These are phyloP conservation scores for Lentinula novae-zelandiae DNA, from an alignment of 1,284 basidiomycete species.

Conservation along the genomic window DNA sequence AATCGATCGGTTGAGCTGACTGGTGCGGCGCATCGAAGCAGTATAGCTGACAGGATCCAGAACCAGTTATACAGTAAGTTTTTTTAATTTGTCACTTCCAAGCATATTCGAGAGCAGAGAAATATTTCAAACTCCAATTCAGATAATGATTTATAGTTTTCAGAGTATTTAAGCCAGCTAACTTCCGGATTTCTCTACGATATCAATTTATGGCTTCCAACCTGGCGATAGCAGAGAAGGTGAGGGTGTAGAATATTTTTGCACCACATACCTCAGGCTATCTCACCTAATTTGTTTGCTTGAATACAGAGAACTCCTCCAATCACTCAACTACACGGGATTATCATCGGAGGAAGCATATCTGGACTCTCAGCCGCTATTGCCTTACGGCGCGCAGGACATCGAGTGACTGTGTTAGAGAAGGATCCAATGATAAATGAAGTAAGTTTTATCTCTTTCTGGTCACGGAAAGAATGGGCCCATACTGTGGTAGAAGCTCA, in stretches of 20 bases:
- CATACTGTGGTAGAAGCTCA: conserved; percentile 12
- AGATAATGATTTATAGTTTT: no score
- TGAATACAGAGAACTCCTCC: background rate
- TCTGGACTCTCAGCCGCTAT: conserved; percentile 53
- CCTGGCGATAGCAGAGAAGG: background rate
- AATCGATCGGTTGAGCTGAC: no score
- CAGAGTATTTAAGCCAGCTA: no score
- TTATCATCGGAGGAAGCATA: conserved; percentile 49
- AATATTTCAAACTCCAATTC: no score
- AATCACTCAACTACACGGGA: conserved; percentile 31
- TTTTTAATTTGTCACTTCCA: no score
- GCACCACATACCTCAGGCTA: background rate
- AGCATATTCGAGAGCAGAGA: no score
- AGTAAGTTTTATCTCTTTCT: conserved; percentile 3
- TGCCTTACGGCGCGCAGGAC: conserved; percentile 51
- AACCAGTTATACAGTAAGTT: no score
- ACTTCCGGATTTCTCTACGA: no score
- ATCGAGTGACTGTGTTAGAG: conserved; percentile 53
- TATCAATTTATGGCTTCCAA: background rate
- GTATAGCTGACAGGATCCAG: no score
- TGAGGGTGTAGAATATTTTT: background rate
- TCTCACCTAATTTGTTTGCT: background rate
- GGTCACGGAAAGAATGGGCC: background rate
- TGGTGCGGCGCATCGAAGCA: no score
- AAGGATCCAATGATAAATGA: conserved; percentile 30